Evolutionary conservation across 2,329 filamentous ascomycete species (phyloP), one percentile per base, ranked within the genome.

Genomic region (Cordyceps cicadae): DNA sequence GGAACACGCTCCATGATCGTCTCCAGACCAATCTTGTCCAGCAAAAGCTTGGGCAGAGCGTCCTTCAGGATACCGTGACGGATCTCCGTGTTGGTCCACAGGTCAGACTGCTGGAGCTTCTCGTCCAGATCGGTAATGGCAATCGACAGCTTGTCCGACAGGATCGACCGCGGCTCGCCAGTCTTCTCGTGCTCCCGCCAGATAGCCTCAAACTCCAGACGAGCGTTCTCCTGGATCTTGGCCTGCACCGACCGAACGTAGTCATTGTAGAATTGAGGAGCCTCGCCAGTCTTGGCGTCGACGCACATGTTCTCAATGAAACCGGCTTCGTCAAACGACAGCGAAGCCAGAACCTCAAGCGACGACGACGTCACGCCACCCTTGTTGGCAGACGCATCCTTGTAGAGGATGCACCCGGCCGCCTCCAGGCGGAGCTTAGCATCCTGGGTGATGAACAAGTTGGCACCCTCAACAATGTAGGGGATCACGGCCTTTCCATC

Each of bases 301-400:
- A 94, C 84, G 75, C 94, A 99, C 94, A 99, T 99, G 81, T 99
- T 87, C 75, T 92, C 81, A 57, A 88, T 83, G 77, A 99, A 99
- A 65, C 87, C 85, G 61, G 85, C 79, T 66, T 99, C 94, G 69
- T 99, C 90, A 71, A 99, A 97, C 46, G 92, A 94, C 61, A 99
- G 82, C 15, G 92, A 94, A 8, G 94, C 94, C 26, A 99, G 84
- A 6, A 99, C 94, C 71, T 99, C 94, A 37, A 97, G 86, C 0
- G 94, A 97, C 0, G 94, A 97, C 0, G 92, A 97, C 0, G 94
- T 99, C 51, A 99, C 94, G 73, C 94, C 94, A 66, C 94, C 94
- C 81, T 99, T 99, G 84, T 99, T 99, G 61, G 93, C 92, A 43
- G 91, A 96, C 5, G 94, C 94, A 74, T 99, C 94, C 79, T 99